Conservation (phyloP, 2,329 filamentous ascomycete species). For the Metarhizium robertsii region DNA sequence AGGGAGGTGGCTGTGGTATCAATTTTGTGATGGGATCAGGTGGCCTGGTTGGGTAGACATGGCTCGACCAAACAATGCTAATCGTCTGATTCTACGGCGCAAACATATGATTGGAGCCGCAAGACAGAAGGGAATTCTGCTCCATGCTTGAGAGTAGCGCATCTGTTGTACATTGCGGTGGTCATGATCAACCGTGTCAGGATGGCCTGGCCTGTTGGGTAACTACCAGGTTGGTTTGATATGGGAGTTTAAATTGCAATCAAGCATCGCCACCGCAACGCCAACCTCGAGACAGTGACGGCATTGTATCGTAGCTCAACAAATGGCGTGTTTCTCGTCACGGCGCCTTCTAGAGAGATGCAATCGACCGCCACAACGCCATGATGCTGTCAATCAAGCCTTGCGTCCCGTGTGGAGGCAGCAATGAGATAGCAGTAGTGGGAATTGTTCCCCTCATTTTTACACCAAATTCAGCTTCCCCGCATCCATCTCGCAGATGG, state of each 20-base stretch:
- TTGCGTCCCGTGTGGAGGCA: background rate
- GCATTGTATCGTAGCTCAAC: background rate
- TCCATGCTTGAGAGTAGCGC: background rate
- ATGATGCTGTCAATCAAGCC: background rate
- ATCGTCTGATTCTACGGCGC: background rate
- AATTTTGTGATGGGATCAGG: background rate
- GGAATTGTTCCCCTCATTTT: background rate
- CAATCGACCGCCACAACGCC: background rate
- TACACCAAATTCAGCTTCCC: background rate
- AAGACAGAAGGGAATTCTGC: background rate
- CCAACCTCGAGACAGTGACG: background rate
- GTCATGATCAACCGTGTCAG: no score
- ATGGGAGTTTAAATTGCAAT: no score
- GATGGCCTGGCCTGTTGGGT: no score
- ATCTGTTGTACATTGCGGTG: background rate
- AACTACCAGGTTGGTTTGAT: no score
- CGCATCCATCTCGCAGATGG: background rate
- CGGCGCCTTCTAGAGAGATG: background rate
- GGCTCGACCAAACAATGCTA: background rate
- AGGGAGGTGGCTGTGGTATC: no score
- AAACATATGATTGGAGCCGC: no score
- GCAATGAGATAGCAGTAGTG: background rate
- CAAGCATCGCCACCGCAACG: background rate
- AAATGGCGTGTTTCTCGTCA: background rate
- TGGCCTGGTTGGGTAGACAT: background rate